Evolutionary conservation across 2,329 filamentous ascomycete species (phyloP).

Genomic region (Verticillium alfalfae): DNA sequence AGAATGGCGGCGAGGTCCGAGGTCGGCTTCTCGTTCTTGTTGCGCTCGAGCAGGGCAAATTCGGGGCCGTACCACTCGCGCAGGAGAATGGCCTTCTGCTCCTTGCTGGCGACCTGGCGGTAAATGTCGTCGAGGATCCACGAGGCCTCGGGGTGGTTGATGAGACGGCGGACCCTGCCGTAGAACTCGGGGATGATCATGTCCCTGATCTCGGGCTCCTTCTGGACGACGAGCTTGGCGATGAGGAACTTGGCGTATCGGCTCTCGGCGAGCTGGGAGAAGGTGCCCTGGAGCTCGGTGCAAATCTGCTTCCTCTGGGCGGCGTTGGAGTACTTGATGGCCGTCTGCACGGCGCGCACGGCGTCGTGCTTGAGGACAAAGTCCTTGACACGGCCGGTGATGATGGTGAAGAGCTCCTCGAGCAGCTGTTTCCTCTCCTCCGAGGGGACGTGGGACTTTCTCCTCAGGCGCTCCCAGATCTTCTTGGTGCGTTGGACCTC

Average conservation of each 20-base stretch:
- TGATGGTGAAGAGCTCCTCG: slow-evolving; percentile 83
- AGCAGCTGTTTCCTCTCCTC: slow-evolving; percentile 86
- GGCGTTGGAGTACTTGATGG: slow-evolving; percentile 87
- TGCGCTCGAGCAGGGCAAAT: slow-evolving; percentile 71
- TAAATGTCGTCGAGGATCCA: slow-evolving; percentile 99
- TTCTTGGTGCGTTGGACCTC: slow-evolving; percentile 87
- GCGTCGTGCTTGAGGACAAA: slow-evolving; percentile 99
- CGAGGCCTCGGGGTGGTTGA: slow-evolving; percentile 91
- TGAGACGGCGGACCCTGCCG: slow-evolving; percentile 84
- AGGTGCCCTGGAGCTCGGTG: slow-evolving; percentile 77
- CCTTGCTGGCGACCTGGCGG: slow-evolving; percentile 75
- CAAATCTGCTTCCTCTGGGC: slow-evolving; percentile 85
- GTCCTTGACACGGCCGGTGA: slow-evolving; percentile 86
- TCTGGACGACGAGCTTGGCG: slow-evolving; percentile 90
- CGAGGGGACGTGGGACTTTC: slow-evolving; percentile 87
- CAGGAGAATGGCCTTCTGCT: slow-evolving; percentile 80
- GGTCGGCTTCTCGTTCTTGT: slow-evolving; percentile 44
- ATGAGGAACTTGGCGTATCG: slow-evolving; percentile 97
- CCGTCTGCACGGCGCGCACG: slow-evolving; percentile 93
- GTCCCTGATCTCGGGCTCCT: slow-evolving; percentile 80
- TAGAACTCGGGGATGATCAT: slow-evolving; percentile 93
- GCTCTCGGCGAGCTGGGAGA: slow-evolving; percentile 82
- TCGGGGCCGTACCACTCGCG: slow-evolving; percentile 96
- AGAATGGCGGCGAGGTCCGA: slow-evolving; percentile 73
- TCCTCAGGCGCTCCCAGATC: slow-evolving; percentile 88